These are phyloP conservation scores for Nidularia pulvinata DNA, from an alignment of 768 basidiomycete species.

Conservation along the genomic window DNA sequence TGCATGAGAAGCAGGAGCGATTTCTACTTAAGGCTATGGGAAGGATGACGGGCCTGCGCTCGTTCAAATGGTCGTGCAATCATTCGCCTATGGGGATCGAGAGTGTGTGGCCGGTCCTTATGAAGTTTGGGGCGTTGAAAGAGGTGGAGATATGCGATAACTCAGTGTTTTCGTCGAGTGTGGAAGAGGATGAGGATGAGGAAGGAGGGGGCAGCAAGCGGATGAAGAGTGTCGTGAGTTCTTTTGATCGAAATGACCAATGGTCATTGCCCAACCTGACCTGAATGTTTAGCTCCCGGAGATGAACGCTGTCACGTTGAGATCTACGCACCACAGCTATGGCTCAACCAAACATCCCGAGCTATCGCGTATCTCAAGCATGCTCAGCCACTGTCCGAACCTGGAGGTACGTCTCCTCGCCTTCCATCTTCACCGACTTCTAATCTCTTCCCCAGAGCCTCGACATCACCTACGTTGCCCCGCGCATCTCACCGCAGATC, in stretches of 20 bases:
- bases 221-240: slow-evolving; percentile 7
- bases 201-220: slow-evolving; percentile 3
- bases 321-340: slow-evolving; percentile 53
- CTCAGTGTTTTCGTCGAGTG: slow-evolving; percentile 35
- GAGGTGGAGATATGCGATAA: slow-evolving; percentile 57
- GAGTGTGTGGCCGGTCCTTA: slow-evolving; percentile 51
- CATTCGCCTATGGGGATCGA: slow-evolving; percentile 62
- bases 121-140: slow-evolving; percentile 40
- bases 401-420: slow-evolving; percentile 37
- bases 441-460: slow-evolving; percentile 26
- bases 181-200: slow-evolving; percentile 6
- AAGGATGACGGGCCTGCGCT: slow-evolving; percentile 48
- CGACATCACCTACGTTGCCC: slow-evolving; percentile 39
- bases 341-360: slow-evolving; percentile 55
- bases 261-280: background rate
- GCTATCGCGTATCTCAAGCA: slow-evolving; percentile 44
- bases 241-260: too few relatives aligned
- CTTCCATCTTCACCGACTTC: slow-evolving; percentile 10
- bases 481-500: slow-evolving; percentile 18
- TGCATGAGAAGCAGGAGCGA: slow-evolving; percentile 61
- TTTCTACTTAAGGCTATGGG: slow-evolving; percentile 49
- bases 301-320: slow-evolving; percentile 41
- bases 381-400: slow-evolving; percentile 57
- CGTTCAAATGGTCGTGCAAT: slow-evolving; percentile 62
- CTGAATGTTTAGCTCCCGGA: slow-evolving; percentile 34